These are phyloP conservation scores for Pichia sporocuriosa DNA, from an alignment of 805 yeast species.

Conservation along the genomic window DNA sequence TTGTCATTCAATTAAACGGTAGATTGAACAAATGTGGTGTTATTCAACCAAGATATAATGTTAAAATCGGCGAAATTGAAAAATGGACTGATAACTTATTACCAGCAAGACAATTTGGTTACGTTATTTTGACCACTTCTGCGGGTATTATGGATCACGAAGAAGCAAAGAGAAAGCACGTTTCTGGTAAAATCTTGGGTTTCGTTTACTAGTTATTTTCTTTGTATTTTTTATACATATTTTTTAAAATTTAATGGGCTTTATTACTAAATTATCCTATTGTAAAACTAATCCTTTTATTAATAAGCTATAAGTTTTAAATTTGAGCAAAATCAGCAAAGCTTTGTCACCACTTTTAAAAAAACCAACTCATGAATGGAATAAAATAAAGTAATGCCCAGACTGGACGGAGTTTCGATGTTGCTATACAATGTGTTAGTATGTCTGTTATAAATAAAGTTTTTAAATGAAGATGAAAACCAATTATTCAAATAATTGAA, in stretches of 20 bases:
- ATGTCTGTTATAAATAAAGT: no score
- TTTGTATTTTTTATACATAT: background rate
- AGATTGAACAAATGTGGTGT: slow-evolving; percentile 99
- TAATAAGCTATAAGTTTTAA: no score
- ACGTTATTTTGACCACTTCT: slow-evolving; percentile 95
- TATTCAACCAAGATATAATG: slow-evolving; percentile 97
- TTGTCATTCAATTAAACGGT: slow-evolving; percentile 95
- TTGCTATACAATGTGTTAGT: no score
- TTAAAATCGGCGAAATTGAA: slow-evolving; percentile 90
- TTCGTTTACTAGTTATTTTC: slow-evolving; percentile 71
- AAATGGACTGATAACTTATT: slow-evolving; percentile 98
- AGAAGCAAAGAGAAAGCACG: slow-evolving; percentile 99
- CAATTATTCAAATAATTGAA: no score
- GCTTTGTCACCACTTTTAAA: no score
- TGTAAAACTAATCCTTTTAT: no score
- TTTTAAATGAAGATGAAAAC: no score
- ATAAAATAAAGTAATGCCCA: no score
- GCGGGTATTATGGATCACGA: slow-evolving; percentile 99
- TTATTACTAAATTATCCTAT: background rate
- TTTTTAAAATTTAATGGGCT: slow-evolving; percentile 3
- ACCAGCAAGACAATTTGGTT: slow-evolving; percentile 99
- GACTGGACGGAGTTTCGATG: no score
- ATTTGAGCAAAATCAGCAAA: no score
- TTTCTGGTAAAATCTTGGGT: slow-evolving; percentile 98
- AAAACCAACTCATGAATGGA: no score